A percentile compares a stretch with the other conserved stretches of the same genome.
Evolutionary conservation across 2,329 filamentous ascomycete genomes (phyloP).

Genomic region (Xenoacremonium recifei): DNA sequence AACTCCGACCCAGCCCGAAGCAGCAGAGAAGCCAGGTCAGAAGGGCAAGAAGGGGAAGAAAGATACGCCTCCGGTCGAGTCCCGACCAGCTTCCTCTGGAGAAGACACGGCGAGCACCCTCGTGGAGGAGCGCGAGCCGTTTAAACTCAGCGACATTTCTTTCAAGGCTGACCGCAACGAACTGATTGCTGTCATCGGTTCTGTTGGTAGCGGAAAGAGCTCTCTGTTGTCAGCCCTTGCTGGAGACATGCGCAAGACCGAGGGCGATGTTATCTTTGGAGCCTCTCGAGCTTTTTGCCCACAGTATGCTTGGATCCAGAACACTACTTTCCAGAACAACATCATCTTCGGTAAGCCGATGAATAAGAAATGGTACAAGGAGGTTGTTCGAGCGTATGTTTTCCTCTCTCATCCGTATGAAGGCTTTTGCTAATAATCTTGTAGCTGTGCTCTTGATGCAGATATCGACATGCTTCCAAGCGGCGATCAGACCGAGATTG

Average conservation of each 20-base stretch:
- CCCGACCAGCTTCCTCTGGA: constrained; percentile 34
- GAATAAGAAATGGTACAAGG: constrained; percentile 74
- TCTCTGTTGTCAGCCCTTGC: constrained; percentile 86
- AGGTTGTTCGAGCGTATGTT: constrained; percentile 74
- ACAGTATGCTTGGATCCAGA: constrained; percentile 98
- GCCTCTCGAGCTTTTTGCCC: constrained; percentile 87
- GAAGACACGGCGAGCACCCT: constrained; percentile 54
- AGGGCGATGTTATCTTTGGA: constrained; percentile 71
- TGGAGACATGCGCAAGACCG: constrained; percentile 87
- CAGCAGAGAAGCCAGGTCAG: constrained; percentile 27
- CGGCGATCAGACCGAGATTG: constrained; percentile 88
- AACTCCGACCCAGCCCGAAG: constrained; percentile 51
- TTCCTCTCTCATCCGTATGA: constrained; percentile 6
- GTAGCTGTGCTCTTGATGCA: constrained; percentile 72
- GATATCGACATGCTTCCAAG: constrained; percentile 93
- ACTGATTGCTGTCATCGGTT: constrained; percentile 80
- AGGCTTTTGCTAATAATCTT: constrained; percentile 8
- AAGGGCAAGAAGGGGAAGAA: constrained; percentile 47
- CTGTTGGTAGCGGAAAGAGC: constrained; percentile 87
- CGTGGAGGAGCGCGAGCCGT: constrained; percentile 62
- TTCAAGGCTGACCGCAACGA: constrained; percentile 72
- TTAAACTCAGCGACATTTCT: constrained; percentile 68
- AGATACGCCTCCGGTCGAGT: constrained; percentile 15
- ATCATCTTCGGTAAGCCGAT: constrained; percentile 84
- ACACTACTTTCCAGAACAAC: constrained; percentile 81